phyloP scores from a whole-genome alignment of 2,329 filamentous ascomycete species.

The Rhexocercosporidium sp. region DNA sequence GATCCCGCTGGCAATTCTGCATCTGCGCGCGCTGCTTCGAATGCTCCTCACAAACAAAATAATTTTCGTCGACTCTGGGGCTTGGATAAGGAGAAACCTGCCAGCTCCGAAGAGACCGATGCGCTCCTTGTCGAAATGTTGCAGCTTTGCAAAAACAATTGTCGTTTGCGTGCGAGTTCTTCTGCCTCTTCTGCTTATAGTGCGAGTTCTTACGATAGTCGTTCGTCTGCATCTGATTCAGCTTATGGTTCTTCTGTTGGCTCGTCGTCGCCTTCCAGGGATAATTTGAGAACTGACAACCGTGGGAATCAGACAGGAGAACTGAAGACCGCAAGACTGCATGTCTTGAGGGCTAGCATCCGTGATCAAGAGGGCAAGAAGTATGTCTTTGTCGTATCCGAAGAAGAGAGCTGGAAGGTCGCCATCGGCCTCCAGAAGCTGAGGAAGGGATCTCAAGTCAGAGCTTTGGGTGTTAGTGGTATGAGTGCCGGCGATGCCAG shows the following conservation, averaged over 20 bases:
- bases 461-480: slow-evolving; percentile 62
- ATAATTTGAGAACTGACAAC: slow-evolving; percentile 34
- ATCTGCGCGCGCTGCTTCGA: slow-evolving; percentile 47
- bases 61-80: slow-evolving; percentile 43
- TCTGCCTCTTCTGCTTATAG: slow-evolving; percentile 42
- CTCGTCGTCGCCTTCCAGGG: slow-evolving; percentile 32
- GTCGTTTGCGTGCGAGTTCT: slow-evolving; percentile 55
- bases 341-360: slow-evolving; percentile 67
- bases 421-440: slow-evolving; percentile 65
- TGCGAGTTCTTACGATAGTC: slow-evolving; percentile 35
- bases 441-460: slow-evolving; percentile 63
- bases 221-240: slow-evolving; percentile 38
- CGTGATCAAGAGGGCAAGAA: slow-evolving; percentile 70
- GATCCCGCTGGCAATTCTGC: slow-evolving; percentile 42
- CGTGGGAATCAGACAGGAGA: slow-evolving; percentile 53
- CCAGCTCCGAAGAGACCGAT: slow-evolving; percentile 68
- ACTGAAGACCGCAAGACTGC: slow-evolving; percentile 60
- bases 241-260: slow-evolving; percentile 40
- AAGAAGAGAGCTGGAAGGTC: slow-evolving; percentile 73
- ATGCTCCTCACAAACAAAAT: slow-evolving; percentile 32
- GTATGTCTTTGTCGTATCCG: slow-evolving; percentile 67
- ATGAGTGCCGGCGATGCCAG: slow-evolving; percentile 61
- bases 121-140: slow-evolving; percentile 66
- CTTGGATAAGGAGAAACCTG: slow-evolving; percentile 46
- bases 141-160: slow-evolving; percentile 67